These are phyloP conservation scores for Spiraea crenata DNA, from an alignment of 331 rosid genomes.

Conservation along the genomic window DNA sequence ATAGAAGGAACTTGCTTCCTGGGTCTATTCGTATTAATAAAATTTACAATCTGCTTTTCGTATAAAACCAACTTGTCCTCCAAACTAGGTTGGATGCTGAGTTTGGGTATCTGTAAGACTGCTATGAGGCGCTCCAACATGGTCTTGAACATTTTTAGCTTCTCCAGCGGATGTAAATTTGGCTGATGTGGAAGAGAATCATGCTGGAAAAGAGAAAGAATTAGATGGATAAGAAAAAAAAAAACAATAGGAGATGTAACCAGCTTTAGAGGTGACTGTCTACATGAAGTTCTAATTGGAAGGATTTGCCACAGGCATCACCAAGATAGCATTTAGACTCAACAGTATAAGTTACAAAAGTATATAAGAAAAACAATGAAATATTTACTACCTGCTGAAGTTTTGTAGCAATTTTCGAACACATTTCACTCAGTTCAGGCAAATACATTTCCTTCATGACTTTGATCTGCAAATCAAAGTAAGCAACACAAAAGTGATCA, in stretches of 20 bases:
- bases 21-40: constrained; percentile 48
- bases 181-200: constrained; percentile 70
- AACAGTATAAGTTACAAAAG: neutral
- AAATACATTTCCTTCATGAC: constrained; percentile 62
- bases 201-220: constrained; percentile 42
- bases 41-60: constrained; percentile 65
- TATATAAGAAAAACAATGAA: neutral
- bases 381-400: constrained; percentile 55
- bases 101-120: constrained; percentile 56
- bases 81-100: constrained; percentile 18
- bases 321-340: neutral
- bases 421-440: constrained; percentile 62
- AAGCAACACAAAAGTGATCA: constrained; percentile 22
- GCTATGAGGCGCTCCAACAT: constrained; percentile 51
- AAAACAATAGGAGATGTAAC: constrained; percentile 7
- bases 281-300: neutral
- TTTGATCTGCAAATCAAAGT: constrained; percentile 57
- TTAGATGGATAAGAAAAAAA: constrained; percentile 7
- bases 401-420: constrained; percentile 53
- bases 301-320: neutral
- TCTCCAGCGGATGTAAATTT: constrained; percentile 60
- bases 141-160: constrained; percentile 43
- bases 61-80: constrained; percentile 57
- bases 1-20: constrained; percentile 46
- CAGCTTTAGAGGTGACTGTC: too few relatives aligned